phyloP scores from a whole-genome alignment of 306 rosid species.

The Cucumis cinereus region DNA sequence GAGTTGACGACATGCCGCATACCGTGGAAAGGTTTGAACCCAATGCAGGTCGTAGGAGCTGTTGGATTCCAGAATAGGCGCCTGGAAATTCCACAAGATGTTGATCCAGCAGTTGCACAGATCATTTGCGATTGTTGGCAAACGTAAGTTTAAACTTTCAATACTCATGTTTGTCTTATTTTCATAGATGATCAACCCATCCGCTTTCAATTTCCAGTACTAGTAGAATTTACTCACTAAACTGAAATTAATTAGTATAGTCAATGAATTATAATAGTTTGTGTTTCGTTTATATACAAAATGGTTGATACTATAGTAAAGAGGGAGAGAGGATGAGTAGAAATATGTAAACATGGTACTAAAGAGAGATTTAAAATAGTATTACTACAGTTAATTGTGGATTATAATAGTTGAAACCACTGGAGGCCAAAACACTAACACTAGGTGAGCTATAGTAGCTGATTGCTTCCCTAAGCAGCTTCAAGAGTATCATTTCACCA shows the following conservation, averaged over 20 bases:
- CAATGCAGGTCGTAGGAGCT: slow-evolving; percentile 99
- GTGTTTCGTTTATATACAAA: too few relatives aligned
- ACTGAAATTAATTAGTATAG: too few relatives aligned
- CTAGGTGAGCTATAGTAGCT: too few relatives aligned
- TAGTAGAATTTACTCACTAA: neutral
- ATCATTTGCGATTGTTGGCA: slow-evolving; percentile 93
- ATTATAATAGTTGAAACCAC: too few relatives aligned
- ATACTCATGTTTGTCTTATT: neutral
- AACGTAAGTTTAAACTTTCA: slow-evolving; percentile 33
- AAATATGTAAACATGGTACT: too few relatives aligned
- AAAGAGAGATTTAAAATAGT: too few relatives aligned
- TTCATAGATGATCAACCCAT: neutral
- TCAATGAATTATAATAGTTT: too few relatives aligned
- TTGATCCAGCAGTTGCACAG: slow-evolving; percentile 66
- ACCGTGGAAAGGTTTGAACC: slow-evolving; percentile 98
- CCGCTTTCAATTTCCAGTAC: neutral
- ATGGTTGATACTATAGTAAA: too few relatives aligned
- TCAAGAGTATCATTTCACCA: neutral
- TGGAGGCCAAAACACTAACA: too few relatives aligned
- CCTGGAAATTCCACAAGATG: slow-evolving; percentile 80
- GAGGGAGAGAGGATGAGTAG: too few relatives aligned
- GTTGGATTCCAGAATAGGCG: slow-evolving; percentile 97
- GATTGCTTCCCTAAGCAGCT: neutral
- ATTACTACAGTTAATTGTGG: too few relatives aligned
- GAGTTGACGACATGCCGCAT: slow-evolving; percentile 58